Evolutionary conservation across 768 basidiomycete genomes (phyloP).

Genomic region (Calvatia gigantea): DNA sequence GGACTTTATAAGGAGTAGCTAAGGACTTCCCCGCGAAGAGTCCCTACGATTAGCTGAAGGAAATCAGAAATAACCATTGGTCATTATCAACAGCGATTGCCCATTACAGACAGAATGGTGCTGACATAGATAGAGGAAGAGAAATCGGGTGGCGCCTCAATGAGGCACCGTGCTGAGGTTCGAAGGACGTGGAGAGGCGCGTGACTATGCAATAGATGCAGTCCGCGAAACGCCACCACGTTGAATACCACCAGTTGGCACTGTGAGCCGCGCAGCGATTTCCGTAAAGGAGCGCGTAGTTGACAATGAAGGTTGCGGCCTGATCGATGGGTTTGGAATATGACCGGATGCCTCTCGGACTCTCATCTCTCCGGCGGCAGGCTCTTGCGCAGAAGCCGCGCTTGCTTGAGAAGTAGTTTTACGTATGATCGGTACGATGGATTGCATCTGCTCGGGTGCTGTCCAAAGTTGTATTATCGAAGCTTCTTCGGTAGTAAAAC

Average conservation of each 20-base stretch:
- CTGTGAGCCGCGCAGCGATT: neutral
- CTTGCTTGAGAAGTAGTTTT: neutral
- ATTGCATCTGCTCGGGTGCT: neutral
- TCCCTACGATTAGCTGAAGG: too few species aligned
- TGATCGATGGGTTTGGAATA: neutral
- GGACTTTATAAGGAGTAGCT: conserved; percentile 30
- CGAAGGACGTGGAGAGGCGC: too few species aligned
- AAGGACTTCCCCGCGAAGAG: too few species aligned
- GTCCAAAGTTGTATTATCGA: conserved; percentile 5
- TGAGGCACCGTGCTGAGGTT: too few species aligned
- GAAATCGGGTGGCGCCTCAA: too few species aligned
- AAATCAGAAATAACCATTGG: too few species aligned
- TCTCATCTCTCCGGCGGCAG: neutral
- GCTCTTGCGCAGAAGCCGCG: neutral
- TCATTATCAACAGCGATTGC: too few species aligned
- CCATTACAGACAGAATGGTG: too few species aligned
- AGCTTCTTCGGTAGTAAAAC: neutral
- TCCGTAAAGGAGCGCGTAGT: neutral
- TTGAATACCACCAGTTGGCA: neutral
- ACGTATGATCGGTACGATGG: neutral
- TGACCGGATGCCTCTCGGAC: neutral
- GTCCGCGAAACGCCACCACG: neutral
- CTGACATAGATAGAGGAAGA: too few species aligned
- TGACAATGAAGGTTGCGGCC: neutral
- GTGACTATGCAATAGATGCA: neutral